Evolutionary conservation across 163 green algal species (phyloP).

Genomic region (Chloroidium sp.): DNA sequence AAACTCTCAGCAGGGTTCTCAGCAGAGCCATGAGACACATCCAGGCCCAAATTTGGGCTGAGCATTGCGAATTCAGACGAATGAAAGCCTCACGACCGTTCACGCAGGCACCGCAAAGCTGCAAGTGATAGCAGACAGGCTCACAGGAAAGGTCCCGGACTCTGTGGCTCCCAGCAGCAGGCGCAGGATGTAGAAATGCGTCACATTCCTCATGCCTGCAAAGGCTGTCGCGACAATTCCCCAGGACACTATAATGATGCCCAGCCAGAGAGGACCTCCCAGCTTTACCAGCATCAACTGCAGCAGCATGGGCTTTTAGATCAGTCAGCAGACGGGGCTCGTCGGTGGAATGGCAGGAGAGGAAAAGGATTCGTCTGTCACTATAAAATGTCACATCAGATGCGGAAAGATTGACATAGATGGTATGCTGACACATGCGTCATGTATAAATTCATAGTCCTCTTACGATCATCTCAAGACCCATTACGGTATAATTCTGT

Average conservation of each 20-base stretch:
- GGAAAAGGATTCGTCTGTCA: neutral
- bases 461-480: too few relatives aligned
- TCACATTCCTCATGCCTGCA: slow-evolving; percentile 14
- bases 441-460: too few relatives aligned
- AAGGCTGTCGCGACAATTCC: slow-evolving; percentile 37
- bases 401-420: neutral
- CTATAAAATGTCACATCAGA: neutral
- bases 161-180: slow-evolving; percentile 47
- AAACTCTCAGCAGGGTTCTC: too few relatives aligned
- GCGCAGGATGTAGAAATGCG: slow-evolving; percentile 28
- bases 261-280: slow-evolving; percentile 33
- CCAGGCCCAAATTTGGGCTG: too few relatives aligned
- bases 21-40: too few relatives aligned
- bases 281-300: slow-evolving; percentile 24
- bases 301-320: slow-evolving; percentile 18
- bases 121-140: too few relatives aligned
- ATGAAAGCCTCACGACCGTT: too few relatives aligned
- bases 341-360: neutral
- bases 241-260: slow-evolving; percentile 32
- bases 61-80: too few relatives aligned
- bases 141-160: slow-evolving; percentile 36
- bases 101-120: too few relatives aligned
- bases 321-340: neutral
- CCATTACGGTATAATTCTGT: too few relatives aligned
- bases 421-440: neutral